phyloP scores from a whole-genome alignment of 2,329 filamentous ascomycete genomes.

The Fusarium tricinctum region DNA sequence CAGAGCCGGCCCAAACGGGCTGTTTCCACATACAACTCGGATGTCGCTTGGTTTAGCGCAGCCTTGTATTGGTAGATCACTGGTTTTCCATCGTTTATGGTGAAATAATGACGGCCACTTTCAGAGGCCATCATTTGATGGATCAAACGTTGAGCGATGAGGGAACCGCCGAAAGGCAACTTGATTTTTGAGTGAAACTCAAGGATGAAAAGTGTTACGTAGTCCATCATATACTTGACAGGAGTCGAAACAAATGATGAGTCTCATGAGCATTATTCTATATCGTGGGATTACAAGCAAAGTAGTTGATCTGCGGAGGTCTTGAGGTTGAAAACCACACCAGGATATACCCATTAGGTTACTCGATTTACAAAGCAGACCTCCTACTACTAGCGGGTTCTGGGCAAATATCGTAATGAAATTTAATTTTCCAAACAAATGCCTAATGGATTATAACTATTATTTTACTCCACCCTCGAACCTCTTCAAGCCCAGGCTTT shows the following conservation, averaged over 20 bases:
- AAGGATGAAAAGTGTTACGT: neutral
- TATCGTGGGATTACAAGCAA: too few species aligned
- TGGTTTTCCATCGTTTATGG: conserved; percentile 16
- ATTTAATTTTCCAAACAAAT: too few species aligned
- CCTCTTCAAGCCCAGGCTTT: too few species aligned
- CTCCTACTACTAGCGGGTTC: too few species aligned
- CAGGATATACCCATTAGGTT: too few species aligned
- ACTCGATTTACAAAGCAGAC: too few species aligned
- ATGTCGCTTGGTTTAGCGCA: conserved; percentile 24
- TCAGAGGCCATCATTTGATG: conserved; percentile 33
- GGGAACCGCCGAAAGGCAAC: conserved; percentile 22
- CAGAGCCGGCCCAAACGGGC: conserved; percentile 32
- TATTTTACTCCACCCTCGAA: too few species aligned
- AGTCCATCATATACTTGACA: neutral
- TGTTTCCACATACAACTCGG: conserved; percentile 24
- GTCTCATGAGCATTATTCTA: neutral
- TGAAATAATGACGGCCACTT: conserved; percentile 27
- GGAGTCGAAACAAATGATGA: neutral
- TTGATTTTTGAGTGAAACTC: conserved; percentile 4
- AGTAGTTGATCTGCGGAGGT: too few species aligned
- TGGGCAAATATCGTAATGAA: too few species aligned
- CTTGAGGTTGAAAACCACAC: too few species aligned
- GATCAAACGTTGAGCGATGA: conserved; percentile 33
- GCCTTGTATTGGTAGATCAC: conserved; percentile 15
- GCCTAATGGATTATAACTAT: too few species aligned